These are phyloP conservation scores for Salvia splendens DNA, from an alignment of 257 asterid species.

Conservation along the genomic window DNA sequence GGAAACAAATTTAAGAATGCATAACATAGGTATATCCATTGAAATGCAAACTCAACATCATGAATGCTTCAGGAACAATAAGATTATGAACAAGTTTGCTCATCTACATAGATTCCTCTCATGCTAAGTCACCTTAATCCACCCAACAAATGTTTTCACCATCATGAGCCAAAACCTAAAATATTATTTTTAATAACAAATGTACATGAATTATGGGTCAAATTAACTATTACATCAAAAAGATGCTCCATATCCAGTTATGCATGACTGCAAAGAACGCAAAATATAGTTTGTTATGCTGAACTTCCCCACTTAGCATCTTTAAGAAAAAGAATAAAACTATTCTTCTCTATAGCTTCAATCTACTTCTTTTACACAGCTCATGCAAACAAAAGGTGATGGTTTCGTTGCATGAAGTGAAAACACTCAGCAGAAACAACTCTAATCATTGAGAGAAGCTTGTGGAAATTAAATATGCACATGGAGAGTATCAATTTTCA, in stretches of 20 bases:
- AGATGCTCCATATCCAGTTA: slow-evolving; percentile 5
- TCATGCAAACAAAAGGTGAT: slow-evolving; percentile 17
- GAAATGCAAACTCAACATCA: slow-evolving; percentile 26
- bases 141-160: slow-evolving; percentile 19
- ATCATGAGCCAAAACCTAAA: slow-evolving; percentile 15
- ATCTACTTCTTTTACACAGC: slow-evolving; percentile 19
- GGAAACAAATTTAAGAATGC: slow-evolving; percentile 44
- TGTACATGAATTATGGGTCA: not conserved
- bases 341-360: slow-evolving; percentile 11
- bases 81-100: slow-evolving; percentile 18
- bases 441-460: slow-evolving; percentile 22
- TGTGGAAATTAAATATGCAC: slow-evolving; percentile 7
- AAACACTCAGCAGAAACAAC: slow-evolving; percentile 16
- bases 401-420: slow-evolving; percentile 5
- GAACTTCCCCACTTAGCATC: slow-evolving; percentile 7
- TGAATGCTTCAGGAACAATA: slow-evolving; percentile 17
- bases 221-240: slow-evolving; percentile 1
- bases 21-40: slow-evolving; percentile 14
- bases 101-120: slow-evolving; percentile 19
- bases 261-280: slow-evolving; percentile 8
- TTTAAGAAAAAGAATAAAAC: slow-evolving; percentile 9
- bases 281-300: not conserved
- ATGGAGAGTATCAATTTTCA: slow-evolving; percentile 6
- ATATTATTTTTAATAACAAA: not conserved
- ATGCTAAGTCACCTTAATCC: slow-evolving; percentile 14